These are phyloP conservation scores for Apophysomyces trapeziformis DNA, from an alignment of 371 early-diverging fungal genomes.

Conservation along the genomic window DNA sequence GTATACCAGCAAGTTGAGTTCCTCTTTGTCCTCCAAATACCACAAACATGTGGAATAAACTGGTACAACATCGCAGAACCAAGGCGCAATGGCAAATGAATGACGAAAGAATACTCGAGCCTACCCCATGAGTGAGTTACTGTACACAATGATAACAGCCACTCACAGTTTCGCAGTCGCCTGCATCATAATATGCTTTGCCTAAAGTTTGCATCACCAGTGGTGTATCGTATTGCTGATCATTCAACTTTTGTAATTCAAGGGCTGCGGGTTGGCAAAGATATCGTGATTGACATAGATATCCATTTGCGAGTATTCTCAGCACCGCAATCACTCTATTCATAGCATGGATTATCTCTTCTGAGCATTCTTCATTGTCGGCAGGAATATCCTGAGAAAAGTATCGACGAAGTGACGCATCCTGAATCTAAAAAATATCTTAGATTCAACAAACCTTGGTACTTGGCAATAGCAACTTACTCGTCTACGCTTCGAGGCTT, in stretches of 20 bases:
- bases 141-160: not conserved
- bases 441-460: not conserved
- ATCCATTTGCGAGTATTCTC: slow-evolving; percentile 35
- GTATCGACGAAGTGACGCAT: not conserved
- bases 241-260: slow-evolving; percentile 40
- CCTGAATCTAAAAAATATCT: not conserved
- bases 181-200: slow-evolving; percentile 43
- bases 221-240: slow-evolving; percentile 47
- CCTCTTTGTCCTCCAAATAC: slow-evolving; percentile 43
- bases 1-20: slow-evolving; percentile 45
- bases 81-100: slow-evolving; percentile 40
- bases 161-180: slow-evolving; percentile 37
- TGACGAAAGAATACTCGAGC: slow-evolving; percentile 43
- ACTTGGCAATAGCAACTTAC: not conserved
- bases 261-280: slow-evolving; percentile 32
- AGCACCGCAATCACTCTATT: slow-evolving; percentile 35
- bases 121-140: slow-evolving; percentile 3
- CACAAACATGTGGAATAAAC: slow-evolving; percentile 49
- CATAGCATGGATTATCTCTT: slow-evolving; percentile 33
- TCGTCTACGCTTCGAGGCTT: not conserved
- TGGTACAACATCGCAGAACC: slow-evolving; percentile 48
- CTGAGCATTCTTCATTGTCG: not conserved
- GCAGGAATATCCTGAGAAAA: not conserved
- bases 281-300: slow-evolving; percentile 37
- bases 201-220: slow-evolving; percentile 40